phyloP scores from a whole-genome alignment of 768 basidiomycete species.

The Lactarius deliciosus region DNA sequence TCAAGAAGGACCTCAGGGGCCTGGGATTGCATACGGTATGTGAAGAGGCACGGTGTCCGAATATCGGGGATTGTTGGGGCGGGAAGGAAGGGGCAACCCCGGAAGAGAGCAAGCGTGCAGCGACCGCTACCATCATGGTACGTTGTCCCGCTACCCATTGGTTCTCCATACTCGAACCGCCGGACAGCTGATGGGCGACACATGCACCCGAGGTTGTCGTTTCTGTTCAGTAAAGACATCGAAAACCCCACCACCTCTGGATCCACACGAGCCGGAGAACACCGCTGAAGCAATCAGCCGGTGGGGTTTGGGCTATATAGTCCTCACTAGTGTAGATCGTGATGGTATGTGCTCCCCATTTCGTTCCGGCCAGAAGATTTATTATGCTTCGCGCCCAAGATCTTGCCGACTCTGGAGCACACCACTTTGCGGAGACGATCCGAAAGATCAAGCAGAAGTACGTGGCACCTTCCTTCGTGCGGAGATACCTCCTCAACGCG shows the following conservation, averaged over 20 bases:
- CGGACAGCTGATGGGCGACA: constrained; percentile 93
- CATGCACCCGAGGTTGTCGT: constrained; percentile 95
- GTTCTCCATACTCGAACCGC: neutral
- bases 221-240: constrained; percentile 99
- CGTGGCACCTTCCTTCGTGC: constrained; percentile 28
- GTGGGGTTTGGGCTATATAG: constrained; percentile 98
- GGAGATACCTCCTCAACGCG: constrained; percentile 1
- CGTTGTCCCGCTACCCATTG: constrained; percentile 26
- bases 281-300: constrained; percentile 97
- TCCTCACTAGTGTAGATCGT: constrained; percentile 93
- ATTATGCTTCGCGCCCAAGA: constrained; percentile 49
- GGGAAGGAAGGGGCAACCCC: constrained; percentile 67
- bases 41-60: constrained; percentile 98
- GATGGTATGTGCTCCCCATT: constrained; percentile 63
- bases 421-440: constrained; percentile 95
- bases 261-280: constrained; percentile 96
- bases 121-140: constrained; percentile 99
- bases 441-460: constrained; percentile 94
- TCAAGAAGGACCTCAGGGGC: constrained; percentile 93
- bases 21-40: constrained; percentile 94
- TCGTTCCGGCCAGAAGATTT: neutral
- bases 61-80: constrained; percentile 99
- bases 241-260: constrained; percentile 80
- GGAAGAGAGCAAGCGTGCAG: constrained; percentile 72
- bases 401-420: constrained; percentile 86